Evolutionary conservation across 2,329 filamentous ascomycete species (phyloP), one percentile per base, ranked within the genome.

Genomic region (Cladophialophora bantiana): DNA sequence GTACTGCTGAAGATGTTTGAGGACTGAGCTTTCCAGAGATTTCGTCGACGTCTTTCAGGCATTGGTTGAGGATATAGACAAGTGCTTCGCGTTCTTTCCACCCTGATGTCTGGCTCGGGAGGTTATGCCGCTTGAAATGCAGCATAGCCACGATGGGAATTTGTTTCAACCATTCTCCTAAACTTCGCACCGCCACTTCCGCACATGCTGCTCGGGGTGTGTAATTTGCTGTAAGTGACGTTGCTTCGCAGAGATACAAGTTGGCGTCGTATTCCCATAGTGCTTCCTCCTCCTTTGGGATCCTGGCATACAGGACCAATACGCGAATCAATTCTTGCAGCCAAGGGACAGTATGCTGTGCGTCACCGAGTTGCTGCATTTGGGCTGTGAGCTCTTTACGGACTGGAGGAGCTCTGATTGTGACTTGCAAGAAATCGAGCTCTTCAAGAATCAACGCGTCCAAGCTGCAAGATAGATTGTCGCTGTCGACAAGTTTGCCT

Each of bases 211-310:
- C 96, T 72, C 95, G 89, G 13, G 95, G 92, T 0, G 95, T 97
- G 80, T 98, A 99, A 78, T 98, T 98, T 36, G 94, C 92, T 12
- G 93, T 97, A 18, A 97, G 91, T 1, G 93, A 94, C 1, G 93
- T 94, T 80, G 98, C 94, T 78, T 99, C 95, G 0, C 93, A 94
- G 55, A 99, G 84, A 79, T 96, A 99, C 1, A 99, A 86, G 66
- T 96, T 98, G 72, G 96, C 91, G 78, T 99, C 95, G 69, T 97
- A 93, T 73, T 97, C 93, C 95, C 95, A 99, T 9, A 99, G 81
- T 7, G 92, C 93, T 79, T 97, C 93, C 75, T 98, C 95, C 77
- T 99, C 95, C 34, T 88, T 89, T 1, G 91, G 94, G 73, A 99
- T 96, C 71, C 94, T 92, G 12, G 93, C 90, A 78, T 96, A 98